Percentiles rank a stretch among this genome's conserved stretches.
phyloP scores from a whole-genome alignment of 2,329 filamentous ascomycete species.

The Coniosporium tulheliwenetii region DNA sequence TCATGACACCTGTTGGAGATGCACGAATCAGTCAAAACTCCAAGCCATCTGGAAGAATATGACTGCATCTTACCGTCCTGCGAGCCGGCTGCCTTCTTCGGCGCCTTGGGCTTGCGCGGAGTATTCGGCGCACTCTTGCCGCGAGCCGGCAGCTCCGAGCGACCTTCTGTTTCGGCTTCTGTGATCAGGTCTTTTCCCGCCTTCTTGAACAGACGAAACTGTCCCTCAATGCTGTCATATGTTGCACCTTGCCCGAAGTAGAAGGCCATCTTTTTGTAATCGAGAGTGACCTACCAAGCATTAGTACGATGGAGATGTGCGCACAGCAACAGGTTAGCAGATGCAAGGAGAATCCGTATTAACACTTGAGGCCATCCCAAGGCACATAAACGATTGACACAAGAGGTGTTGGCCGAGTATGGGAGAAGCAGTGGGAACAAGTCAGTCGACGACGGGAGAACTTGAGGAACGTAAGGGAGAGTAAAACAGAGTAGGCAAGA shows the following conservation, averaged over 20 bases:
- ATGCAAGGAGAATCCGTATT: too few relatives aligned
- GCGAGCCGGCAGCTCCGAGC: constrained; percentile 3
- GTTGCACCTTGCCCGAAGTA: constrained; percentile 30
- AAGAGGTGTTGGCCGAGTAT: too few relatives aligned
- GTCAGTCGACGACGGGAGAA: too few relatives aligned
- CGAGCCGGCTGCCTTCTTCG: constrained; percentile 1
- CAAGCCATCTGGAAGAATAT: neutral
- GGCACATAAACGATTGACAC: too few relatives aligned
- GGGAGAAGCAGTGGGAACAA: too few relatives aligned
- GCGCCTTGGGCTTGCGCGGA: constrained; percentile 7
- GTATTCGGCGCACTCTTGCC: constrained; percentile 2
- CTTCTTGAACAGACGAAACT: constrained; percentile 29
- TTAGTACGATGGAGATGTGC: too few relatives aligned
- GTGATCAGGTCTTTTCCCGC: constrained; percentile 18
- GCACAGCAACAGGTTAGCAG: too few relatives aligned
- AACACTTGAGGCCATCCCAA: too few relatives aligned
- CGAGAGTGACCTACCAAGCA: constrained; percentile 9
- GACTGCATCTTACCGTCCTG: neutral
- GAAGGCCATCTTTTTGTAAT: constrained; percentile 26
- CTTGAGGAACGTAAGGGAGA: too few relatives aligned
- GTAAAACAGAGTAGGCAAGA: too few relatives aligned
- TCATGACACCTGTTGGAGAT: neutral
- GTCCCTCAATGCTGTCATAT: constrained; percentile 31
- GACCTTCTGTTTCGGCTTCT: constrained; percentile 7
- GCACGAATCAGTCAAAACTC: neutral